Evolutionary conservation across 257 asterid genomes (phyloP).

Genomic region (Avicennia marina): DNA sequence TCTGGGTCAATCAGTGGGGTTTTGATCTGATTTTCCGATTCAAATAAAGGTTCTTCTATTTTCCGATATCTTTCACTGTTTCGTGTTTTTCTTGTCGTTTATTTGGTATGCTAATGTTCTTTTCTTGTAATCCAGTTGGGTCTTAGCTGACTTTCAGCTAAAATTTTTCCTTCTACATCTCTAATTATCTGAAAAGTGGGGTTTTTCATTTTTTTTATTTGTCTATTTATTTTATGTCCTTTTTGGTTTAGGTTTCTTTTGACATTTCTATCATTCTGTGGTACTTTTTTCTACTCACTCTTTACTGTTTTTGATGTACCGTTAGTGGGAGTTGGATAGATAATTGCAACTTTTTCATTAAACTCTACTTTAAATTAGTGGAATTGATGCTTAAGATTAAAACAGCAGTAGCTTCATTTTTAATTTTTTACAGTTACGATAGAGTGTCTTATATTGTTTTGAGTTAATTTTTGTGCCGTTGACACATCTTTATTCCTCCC

Average conservation of each 20-base stretch:
- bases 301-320: slow-evolving; percentile 15
- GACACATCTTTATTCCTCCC: slow-evolving; percentile 9
- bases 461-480: slow-evolving; percentile 11
- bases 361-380: not conserved
- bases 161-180: not conserved
- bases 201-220: slow-evolving; percentile 24
- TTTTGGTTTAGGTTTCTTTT: slow-evolving; percentile 15
- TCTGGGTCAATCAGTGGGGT: slow-evolving; percentile 16
- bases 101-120: slow-evolving; percentile 1
- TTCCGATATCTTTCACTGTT: not conserved
- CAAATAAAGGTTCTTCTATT: slow-evolving; percentile 18
- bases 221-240: slow-evolving; percentile 22
- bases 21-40: slow-evolving; percentile 30
- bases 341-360: not conserved
- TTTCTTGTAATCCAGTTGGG: slow-evolving; percentile 17
- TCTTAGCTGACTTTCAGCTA: slow-evolving; percentile 24
- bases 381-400: slow-evolving; percentile 7
- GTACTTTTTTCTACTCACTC: slow-evolving; percentile 13
- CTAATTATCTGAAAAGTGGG: slow-evolving; percentile 22
- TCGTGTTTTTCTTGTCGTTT: not conserved
- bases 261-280: slow-evolving; percentile 22
- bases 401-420: not conserved
- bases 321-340: slow-evolving; percentile 16
- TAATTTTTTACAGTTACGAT: not conserved
- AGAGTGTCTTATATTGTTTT: slow-evolving; percentile 12